Conservation (phyloP, 805 yeast genomes). For the Suhomyces vadensis region DNA sequence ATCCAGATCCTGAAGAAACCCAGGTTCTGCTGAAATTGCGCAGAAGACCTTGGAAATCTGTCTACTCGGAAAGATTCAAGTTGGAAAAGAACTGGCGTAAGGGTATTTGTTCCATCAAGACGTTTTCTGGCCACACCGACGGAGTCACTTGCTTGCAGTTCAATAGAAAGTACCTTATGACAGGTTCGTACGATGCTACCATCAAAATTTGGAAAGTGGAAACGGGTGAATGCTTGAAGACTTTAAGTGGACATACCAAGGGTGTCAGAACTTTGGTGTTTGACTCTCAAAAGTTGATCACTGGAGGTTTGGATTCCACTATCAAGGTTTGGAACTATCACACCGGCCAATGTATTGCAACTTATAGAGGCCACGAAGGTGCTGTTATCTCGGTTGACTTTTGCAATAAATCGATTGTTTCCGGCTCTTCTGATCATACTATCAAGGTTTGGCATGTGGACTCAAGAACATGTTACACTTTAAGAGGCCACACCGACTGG, state of each 20-base stretch:
- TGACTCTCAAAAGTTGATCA: constrained; percentile 85
- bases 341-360: constrained; percentile 91
- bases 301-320: constrained; percentile 89
- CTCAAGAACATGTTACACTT: constrained; percentile 85
- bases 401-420: constrained; percentile 74
- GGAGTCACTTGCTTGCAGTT: constrained; percentile 89
- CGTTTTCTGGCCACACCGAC: constrained; percentile 79
- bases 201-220: constrained; percentile 91
- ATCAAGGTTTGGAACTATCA: constrained; percentile 95
- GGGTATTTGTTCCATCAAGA: constrained; percentile 64
- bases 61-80: constrained; percentile 84
- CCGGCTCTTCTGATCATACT: constrained; percentile 91
- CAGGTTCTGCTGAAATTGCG: constrained; percentile 15
- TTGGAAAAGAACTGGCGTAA: constrained; percentile 95
- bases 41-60: constrained; percentile 90
- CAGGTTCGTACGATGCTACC: constrained; percentile 90
- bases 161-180: constrained; percentile 71
- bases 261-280: constrained; percentile 85
- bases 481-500: constrained; percentile 91
- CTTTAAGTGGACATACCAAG: constrained; percentile 84
- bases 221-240: constrained; percentile 72
- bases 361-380: constrained; percentile 90
- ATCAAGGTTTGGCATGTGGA: constrained; percentile 97
- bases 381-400: constrained; percentile 85
- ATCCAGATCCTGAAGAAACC: background rate